Base-by-base conservation (phyloP, 1,284 basidiomycete species). In the Ceratobasidium sp. region DNA sequence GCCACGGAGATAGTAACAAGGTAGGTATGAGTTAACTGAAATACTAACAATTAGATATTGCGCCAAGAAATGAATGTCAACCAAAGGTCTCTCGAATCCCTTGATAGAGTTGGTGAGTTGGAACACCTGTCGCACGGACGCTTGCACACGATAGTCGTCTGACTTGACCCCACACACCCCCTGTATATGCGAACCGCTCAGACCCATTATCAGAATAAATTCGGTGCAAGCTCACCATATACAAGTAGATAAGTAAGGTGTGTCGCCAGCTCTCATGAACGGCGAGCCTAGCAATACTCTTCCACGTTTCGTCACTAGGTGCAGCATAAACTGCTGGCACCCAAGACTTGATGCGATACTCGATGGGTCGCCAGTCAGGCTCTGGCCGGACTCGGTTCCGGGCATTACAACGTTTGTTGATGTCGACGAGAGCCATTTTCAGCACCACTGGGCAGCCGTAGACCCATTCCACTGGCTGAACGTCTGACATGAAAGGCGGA, bases 201-300 rank as follows among this genome's bases (percentile, higher is more conserved):
- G 29, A 48, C 13, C 27, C 37, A 46, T 14, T 16, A 62, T 34
- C 58, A 39, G 37, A 13, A 37, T 14, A 16, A 39, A 16, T 22
- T 41, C 37, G 13, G 22, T 1, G 14, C 1, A n/a, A 1, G 27
- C 66, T 59, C 41, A 71, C 66, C 66, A 71, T 58, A 34, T 71
- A 71, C 41, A 71, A 22, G 41, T 71, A 71, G 16, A 59, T 41
- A 1, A 71, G 43, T 7, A 71, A 43, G 27, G 53, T 46, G 41
- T 58, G 66, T 19, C 66, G 53, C 66, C 66, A 71, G 34, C 53
- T 71, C 43, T 71, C 66, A 43, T 71, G 66, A 19, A 71, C 54
- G 16, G 66, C 66, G 1, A 48, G 22, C 54, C n/a, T 46, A 31
- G 66, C 54, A 14, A 31, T 22, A 3, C 13, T 46, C 54, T 58